Base-by-base conservation (phyloP, 345 rosid genomes). In the Mallotus nudiflorus region DNA sequence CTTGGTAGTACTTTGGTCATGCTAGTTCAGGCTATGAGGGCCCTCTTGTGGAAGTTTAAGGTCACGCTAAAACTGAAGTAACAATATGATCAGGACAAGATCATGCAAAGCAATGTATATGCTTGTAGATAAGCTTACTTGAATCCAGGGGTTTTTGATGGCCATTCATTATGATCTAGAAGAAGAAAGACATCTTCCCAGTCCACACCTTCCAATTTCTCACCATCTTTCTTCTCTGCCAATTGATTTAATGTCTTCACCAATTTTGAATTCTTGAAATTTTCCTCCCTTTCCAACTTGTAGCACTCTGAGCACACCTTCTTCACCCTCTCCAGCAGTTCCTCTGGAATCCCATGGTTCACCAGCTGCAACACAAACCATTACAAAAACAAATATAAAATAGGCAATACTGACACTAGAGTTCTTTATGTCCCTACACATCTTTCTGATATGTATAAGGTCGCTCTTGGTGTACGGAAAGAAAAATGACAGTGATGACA, bases 111-210 rank as follows among this genome's bases (percentile, higher is more conserved):
- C 20, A 18, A 49, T 22, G n/a, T n/a, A n/a, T n/a, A n/a, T n/a
- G 33, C 13, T 20, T 35, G 16, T 48, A 45, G 40, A 48, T 53
- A n/a, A n/a, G 45, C 78, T 80, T 88, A 93, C 97, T 80, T 85
- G 88, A 91, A 86, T 50, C 82, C 88, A 0, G 81, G 81, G 20
- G 89, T 88, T 49, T 77, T 55, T 3, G 79, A 69, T 18, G 92
- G 88, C 97, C 98, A 93, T 40, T 89, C 84, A 65, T 84, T 79
- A 69, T 80, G 75, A 37, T 87, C 94, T 0, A 69, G 53, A 75
- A 93, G 89, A 72, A 78, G 82, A 82, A 93, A 74, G n/a, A 82
- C 94, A 73, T 93, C 98, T 73, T 93, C 97, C 94, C 96, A 89
- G 66, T 93, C 97, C 68, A 84, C 82, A 73, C 55, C 74, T 62